phyloP scores from a whole-genome alignment of 225 moss, liverwort and hornwort genomes.

The Physcomitrellopsis africana region DNA sequence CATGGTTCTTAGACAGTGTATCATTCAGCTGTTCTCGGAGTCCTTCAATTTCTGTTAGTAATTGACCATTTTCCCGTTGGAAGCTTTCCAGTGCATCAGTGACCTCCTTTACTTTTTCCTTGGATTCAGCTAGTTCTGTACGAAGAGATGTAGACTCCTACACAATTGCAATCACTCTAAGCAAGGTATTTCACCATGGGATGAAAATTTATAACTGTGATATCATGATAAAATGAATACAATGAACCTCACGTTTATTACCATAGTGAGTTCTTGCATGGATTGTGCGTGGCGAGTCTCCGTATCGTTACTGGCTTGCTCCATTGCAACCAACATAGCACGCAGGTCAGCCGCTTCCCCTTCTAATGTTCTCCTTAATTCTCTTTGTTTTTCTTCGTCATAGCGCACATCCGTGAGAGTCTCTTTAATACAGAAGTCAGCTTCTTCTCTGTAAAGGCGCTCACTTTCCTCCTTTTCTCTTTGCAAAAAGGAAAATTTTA shows the following conservation, averaged over 20 bases:
- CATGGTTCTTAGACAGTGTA: conserved; percentile 58
- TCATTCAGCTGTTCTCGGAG: conserved; percentile 57
- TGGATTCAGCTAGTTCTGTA: conserved; percentile 46
- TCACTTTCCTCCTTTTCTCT: conserved; percentile 51
- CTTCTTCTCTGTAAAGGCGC: conserved; percentile 39
- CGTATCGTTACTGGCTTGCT: conserved; percentile 61
- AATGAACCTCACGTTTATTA: conserved; percentile 13
- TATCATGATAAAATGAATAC: neutral
- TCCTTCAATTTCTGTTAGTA: conserved; percentile 63
- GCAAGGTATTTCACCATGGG: too few relatives aligned
- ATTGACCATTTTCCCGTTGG: conserved; percentile 54
- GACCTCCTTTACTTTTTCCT: conserved; percentile 32
- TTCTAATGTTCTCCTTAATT: conserved; percentile 52
- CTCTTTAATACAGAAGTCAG: conserved; percentile 45
- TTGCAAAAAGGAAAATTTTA: conserved; percentile 24
- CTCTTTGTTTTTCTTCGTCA: conserved; percentile 55
- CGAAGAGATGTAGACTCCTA: conserved; percentile 62
- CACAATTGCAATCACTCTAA: neutral
- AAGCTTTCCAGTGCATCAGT: conserved; percentile 28
- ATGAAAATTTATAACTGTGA: neutral
- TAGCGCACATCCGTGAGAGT: conserved; percentile 46
- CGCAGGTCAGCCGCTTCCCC: conserved; percentile 68
- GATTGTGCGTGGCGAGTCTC: conserved; percentile 61
- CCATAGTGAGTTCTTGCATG: conserved; percentile 61
- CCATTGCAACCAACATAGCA: conserved; percentile 56